Base-by-base conservation (phyloP, 345 rosid genomes). In the Sisymbrium altissimum region DNA sequence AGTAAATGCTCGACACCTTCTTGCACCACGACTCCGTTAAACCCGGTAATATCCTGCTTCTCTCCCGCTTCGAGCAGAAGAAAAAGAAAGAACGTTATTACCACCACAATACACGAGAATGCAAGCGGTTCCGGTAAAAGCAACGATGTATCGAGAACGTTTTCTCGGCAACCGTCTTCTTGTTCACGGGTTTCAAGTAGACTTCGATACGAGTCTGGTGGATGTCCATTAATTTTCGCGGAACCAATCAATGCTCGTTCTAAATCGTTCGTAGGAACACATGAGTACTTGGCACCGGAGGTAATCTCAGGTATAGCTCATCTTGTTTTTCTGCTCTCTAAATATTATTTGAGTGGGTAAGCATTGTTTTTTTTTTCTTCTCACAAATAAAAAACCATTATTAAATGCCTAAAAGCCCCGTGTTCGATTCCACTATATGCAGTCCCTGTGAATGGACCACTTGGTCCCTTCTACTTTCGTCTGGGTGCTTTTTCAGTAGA, bases 231-330 rank as follows among this genome's bases (percentile, higher is more conserved):
- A 57, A 38, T 94, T 73, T 88, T 94, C 45, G 93, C 91, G 0
- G 98, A 94, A 69, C 97, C 97, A 5, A 80, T 87, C 62, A 82
- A 83, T 5, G 92, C 94, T 18, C 77, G 86, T 35, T 94, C 98
- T 6, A 89, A 84, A 70, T 91, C 97, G 1, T 94, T 94, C 13
- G 97, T 94, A 0, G 98, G 97, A 3, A 93, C 98, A 29, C 97
- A 93, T 80, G n/a, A n/a, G n/a, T n/a, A n/a, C n/a, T n/a, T n/a
- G n/a, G n/a, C n/a, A n/a, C n/a, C n/a, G n/a, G n/a, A 93, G 73
- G 96, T 93, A 43, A 94, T 94, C 18, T 91, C 98, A 32, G 75
- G 80, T 71, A 70, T 45, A 38, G 35, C 70, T 6, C 40, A 29
- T 5, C 14, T 11, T n/a, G 5, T 2, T 35, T 15, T 56, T 32